Percentiles rank a stretch among this genome's conserved stretches.
Conservation (phyloP, 352 stramenopile species). For the Phytopythium helicoides region DNA sequence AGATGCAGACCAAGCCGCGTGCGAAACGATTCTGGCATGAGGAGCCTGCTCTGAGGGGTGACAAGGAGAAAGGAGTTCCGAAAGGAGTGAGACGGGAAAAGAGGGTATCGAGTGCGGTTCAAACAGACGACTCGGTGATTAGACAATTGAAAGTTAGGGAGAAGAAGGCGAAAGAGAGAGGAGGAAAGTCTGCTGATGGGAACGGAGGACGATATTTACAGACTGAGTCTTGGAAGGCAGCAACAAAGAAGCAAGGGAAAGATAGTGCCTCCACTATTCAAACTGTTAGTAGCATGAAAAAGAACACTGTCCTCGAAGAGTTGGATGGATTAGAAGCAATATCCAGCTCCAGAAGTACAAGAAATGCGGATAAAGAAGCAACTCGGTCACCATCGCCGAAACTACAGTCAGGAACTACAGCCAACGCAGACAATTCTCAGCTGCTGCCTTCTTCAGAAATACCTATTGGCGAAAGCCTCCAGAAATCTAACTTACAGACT, state of each 20-base stretch:
- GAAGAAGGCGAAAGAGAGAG: background rate
- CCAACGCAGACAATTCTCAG: no score
- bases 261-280: background rate
- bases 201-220: background rate
- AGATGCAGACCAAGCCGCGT: conserved; percentile 45
- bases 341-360: no score
- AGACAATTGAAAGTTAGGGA: no score
- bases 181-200: background rate
- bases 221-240: conserved; percentile 1
- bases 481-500: no score
- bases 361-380: no score
- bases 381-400: no score
- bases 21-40: conserved; percentile 58
- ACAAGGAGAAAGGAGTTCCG: background rate
- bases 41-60: conserved; percentile 4
- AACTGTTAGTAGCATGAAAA: background rate
- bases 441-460: no score
- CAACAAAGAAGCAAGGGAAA: background rate
- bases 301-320: background rate
- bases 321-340: background rate
- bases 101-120: background rate
- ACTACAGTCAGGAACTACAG: no score
- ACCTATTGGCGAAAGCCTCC: no score
- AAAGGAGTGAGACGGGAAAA: background rate
- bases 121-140: background rate